Conservation (phyloP, 768 basidiomycete species). For the Rubroboletus pulcherrimus region DNA sequence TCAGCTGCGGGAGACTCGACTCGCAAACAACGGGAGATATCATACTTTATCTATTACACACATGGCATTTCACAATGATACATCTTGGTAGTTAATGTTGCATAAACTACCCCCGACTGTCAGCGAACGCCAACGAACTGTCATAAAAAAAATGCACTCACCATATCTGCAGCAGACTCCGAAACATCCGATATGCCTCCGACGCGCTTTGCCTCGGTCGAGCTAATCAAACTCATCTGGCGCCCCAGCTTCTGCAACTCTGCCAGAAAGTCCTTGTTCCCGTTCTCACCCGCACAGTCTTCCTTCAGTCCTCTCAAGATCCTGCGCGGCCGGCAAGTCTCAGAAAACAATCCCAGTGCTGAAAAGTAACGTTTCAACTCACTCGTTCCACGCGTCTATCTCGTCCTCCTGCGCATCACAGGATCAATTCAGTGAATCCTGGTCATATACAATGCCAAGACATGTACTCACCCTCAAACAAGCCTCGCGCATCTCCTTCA, state of each 20-base stretch:
- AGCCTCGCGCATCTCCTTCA: constrained; percentile 61
- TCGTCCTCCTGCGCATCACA: constrained; percentile 64
- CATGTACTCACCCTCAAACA: constrained; percentile 52
- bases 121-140: neutral
- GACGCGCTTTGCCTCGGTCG: constrained; percentile 54
- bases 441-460: neutral
- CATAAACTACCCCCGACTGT: constrained; percentile 20
- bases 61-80: neutral
- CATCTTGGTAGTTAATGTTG: constrained; percentile 7
- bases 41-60: neutral
- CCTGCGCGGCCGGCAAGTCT: constrained; percentile 33
- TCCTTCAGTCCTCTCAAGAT: constrained; percentile 59
- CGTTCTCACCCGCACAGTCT: constrained; percentile 49
- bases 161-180: constrained; percentile 52
- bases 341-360: neutral
- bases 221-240: constrained; percentile 56
- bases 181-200: constrained; percentile 57
- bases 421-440: neutral
- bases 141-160: constrained; percentile 29
- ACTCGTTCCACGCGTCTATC: constrained; percentile 79
- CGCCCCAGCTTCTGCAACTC: constrained; percentile 49
- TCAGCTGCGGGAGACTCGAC: neutral
- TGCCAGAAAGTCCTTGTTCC: constrained; percentile 68
- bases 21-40: neutral
- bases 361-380: constrained; percentile 20